Percentiles rank a stretch among this genome's conserved stretches.
Evolutionary conservation across 2,329 filamentous ascomycete species (phyloP).

Genomic region (Hymenoscyphus repandus): DNA sequence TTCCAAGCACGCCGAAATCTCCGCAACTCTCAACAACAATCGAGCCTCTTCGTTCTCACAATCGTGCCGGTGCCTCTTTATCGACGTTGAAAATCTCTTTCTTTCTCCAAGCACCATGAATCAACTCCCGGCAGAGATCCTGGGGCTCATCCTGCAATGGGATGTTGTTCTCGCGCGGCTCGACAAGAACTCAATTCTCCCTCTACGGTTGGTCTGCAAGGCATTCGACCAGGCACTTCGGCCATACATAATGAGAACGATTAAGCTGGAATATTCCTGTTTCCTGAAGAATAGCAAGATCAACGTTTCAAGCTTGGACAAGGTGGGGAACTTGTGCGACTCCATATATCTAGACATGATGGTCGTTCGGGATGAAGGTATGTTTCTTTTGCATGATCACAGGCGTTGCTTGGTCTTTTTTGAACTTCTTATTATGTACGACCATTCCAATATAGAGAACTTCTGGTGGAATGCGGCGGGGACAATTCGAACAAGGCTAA

Average conservation of each 20-base stretch:
- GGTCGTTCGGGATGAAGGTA: slow-evolving; percentile 47
- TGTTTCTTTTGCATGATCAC: slow-evolving; percentile 17
- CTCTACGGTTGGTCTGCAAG: slow-evolving; percentile 44
- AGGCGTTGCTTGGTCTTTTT: not conserved
- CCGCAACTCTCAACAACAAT: not conserved
- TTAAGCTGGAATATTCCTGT: slow-evolving; percentile 46
- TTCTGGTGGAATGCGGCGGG: not conserved
- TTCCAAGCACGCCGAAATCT: not conserved
- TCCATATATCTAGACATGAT: slow-evolving; percentile 48
- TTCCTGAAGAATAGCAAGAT: slow-evolving; percentile 34
- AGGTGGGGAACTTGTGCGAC: slow-evolving; percentile 43
- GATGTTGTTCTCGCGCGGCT: slow-evolving; percentile 35
- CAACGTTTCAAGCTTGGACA: slow-evolving; percentile 38
- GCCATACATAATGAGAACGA: slow-evolving; percentile 41
- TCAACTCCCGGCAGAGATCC: slow-evolving; percentile 42
- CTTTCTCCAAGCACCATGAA: slow-evolving; percentile 33
- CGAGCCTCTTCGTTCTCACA: too few relatives aligned
- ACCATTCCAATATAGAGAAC: not conserved
- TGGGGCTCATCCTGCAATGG: slow-evolving; percentile 41
- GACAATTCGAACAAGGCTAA: slow-evolving; percentile 10
- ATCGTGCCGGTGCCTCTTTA: too few relatives aligned
- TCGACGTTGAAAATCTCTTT: not conserved
- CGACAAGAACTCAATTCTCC: slow-evolving; percentile 41
- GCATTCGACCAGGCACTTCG: slow-evolving; percentile 44
- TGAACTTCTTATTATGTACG: not conserved